Conservation (phyloP, 2,329 filamentous ascomycete genomes). For the Chaetomium olivaceum region DNA sequence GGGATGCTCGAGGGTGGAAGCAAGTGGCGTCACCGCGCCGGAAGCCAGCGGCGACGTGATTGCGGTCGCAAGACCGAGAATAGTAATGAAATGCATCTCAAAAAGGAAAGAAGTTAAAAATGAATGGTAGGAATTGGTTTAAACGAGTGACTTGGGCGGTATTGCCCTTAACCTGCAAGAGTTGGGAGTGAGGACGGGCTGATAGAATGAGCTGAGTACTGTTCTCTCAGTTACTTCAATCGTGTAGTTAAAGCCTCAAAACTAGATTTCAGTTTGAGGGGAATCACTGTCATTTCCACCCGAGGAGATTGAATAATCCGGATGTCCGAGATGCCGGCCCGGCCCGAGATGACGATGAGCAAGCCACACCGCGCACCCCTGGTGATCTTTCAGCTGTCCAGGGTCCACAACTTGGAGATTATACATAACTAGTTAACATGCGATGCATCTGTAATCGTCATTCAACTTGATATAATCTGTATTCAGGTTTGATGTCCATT, state of each 20-base stretch:
- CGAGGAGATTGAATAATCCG: background rate
- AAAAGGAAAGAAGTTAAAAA: background rate
- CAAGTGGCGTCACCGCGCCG: too few relatives aligned
- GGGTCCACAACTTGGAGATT: background rate
- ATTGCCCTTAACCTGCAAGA: background rate
- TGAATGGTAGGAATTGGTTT: background rate
- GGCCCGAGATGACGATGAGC: slow-evolving; percentile 2
- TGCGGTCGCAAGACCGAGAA: background rate
- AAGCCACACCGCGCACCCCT: background rate
- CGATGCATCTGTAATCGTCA: background rate
- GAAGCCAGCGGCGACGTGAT: slow-evolving; percentile 6
- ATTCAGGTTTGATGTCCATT: background rate
- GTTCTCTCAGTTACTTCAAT: background rate
- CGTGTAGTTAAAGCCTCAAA: background rate
- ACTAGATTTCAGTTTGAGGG: background rate
- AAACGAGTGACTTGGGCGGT: background rate
- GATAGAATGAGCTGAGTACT: background rate
- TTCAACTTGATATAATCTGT: background rate
- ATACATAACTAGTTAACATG: background rate
- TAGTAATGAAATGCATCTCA: background rate
- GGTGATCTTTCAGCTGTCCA: background rate
- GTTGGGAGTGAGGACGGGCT: background rate
- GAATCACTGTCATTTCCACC: background rate
- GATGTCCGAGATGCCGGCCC: background rate
- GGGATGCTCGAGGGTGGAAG: too few relatives aligned